These are phyloP conservation scores for Ilex paraguariensis DNA, from an alignment of 305 asterid species.

Conservation along the genomic window DNA sequence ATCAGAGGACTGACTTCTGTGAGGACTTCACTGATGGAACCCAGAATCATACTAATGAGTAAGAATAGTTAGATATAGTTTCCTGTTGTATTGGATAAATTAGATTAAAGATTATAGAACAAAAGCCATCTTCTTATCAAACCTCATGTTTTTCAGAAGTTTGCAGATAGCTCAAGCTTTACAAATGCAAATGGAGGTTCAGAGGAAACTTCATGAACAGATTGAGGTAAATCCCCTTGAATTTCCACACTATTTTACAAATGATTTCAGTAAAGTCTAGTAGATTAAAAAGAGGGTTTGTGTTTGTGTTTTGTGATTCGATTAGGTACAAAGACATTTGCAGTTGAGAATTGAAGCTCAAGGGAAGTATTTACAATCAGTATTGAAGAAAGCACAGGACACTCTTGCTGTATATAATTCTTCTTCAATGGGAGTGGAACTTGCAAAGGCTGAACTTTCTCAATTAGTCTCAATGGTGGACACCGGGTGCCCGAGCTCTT, in stretches of 20 bases:
- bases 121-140: conserved; percentile 8
- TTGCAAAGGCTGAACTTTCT: conserved; percentile 68
- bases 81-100: not conserved
- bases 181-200: conserved; percentile 89
- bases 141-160: conserved; percentile 30
- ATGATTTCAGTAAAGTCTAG: too few species aligned
- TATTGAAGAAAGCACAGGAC: conserved; percentile 73
- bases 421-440: conserved; percentile 52
- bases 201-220: conserved; percentile 82
- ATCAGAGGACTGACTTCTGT: conserved; percentile 26
- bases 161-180: conserved; percentile 54
- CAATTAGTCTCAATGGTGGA: conserved; percentile 71
- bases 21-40: conserved; percentile 39
- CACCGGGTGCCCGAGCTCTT: conserved; percentile 51
- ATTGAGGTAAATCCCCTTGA: conserved; percentile 51
- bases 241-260: too few species aligned
- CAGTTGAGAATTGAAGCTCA: conserved; percentile 91
- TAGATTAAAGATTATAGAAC: not conserved
- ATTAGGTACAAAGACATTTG: conserved; percentile 79
- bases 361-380: conserved; percentile 83
- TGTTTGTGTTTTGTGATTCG: too few species aligned
- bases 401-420: conserved; percentile 64
- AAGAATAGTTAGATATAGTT: conserved; percentile 20
- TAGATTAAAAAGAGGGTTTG: too few species aligned
- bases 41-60: conserved; percentile 59